Base-by-base conservation (phyloP, 1,139 yeast species). In the Pichia sp. region DNA sequence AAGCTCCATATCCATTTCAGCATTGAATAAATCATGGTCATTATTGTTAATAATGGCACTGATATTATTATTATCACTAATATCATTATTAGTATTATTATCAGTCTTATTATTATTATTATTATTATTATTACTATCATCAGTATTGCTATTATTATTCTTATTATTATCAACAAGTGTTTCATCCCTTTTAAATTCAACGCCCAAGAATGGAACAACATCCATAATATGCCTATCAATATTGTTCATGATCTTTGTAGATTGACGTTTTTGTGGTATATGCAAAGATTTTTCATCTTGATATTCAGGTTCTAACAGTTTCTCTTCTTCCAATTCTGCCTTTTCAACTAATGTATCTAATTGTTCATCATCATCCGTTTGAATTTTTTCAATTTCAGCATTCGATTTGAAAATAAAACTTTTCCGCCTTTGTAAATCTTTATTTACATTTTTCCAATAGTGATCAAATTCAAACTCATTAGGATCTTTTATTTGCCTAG, bases 371-470 rank as follows among this genome's bases (percentile, higher is more conserved):
- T 46, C 46, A 8, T 5, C 26, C 9, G 11, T 26, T 31, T 34
- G 11, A n/a, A 10, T 8, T 5, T 29, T 30, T 28, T 38, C 49
- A 5, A 10, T 28, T 32, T 44, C 29, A 30, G 18, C 9, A 6
- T 38, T 39, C 26, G 40, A 34, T n/a, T 34, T 45, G 27, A 44
- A 32, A 7, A 48, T 36, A 27, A 42, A 42, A 41, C 54, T 52
- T 32, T 53, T 54, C 10, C 56, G 44, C 35, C 54, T 46, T 18
- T 41, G 45, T 25, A 51, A 34, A 38, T 51, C 53, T 8, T 43
- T 31, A 39, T 53, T 51, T 2, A 49, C 39, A 26, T 50, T 47
- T 26, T 45, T 45, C 54, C 52, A 49, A 34, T 51, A 51, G 30
- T 51, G 48, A 31, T 43, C 48, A 42, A 51, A 46, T 9, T 44